These are phyloP conservation scores for Phytopythium litorale DNA, from an alignment of 352 stramenopile species.

Conservation along the genomic window DNA sequence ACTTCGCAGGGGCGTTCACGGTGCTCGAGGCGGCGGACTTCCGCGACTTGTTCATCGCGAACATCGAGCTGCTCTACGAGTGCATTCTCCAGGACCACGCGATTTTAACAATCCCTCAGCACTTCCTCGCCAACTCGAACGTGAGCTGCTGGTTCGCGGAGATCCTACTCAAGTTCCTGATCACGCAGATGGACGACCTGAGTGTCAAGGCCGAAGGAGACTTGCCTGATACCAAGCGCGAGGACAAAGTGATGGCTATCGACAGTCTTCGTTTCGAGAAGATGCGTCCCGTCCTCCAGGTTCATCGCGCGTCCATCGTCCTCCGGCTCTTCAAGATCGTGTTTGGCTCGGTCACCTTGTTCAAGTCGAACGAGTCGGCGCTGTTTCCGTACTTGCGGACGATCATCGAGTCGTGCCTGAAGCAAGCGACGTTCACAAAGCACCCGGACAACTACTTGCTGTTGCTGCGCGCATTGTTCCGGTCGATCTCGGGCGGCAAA, in stretches of 20 bases:
- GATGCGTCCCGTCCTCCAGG: slow-evolving; percentile 66
- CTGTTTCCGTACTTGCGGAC: slow-evolving; percentile 92
- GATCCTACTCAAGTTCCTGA: slow-evolving; percentile 94
- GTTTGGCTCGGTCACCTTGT: slow-evolving; percentile 95
- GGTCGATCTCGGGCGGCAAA: slow-evolving; percentile 96
- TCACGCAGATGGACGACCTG: slow-evolving; percentile 92
- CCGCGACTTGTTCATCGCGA: slow-evolving; percentile 85
- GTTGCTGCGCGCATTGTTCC: slow-evolving; percentile 93
- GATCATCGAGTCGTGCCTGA: slow-evolving; percentile 93
- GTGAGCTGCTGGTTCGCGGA: slow-evolving; percentile 93
- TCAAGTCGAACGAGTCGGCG: slow-evolving; percentile 94
- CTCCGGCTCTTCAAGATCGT: slow-evolving; percentile 94
- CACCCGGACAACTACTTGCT: slow-evolving; percentile 95
- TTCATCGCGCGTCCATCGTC: slow-evolving; percentile 84
- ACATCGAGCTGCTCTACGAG: slow-evolving; percentile 90
- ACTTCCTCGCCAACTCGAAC: slow-evolving; percentile 94
- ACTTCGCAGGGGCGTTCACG: slow-evolving; percentile 96
- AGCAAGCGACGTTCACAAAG: slow-evolving; percentile 87
- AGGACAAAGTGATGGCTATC: slow-evolving; percentile 75
- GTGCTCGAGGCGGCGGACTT: slow-evolving; percentile 95
- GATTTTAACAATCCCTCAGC: slow-evolving; percentile 93
- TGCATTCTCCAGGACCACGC: slow-evolving; percentile 92
- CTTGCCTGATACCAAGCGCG: slow-evolving; percentile 68
- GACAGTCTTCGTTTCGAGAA: slow-evolving; percentile 71
- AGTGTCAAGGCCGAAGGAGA: slow-evolving; percentile 78